These are phyloP conservation scores for Pleurotus pulmonarius DNA, from an alignment of 768 basidiomycete genomes.

Conservation along the genomic window DNA sequence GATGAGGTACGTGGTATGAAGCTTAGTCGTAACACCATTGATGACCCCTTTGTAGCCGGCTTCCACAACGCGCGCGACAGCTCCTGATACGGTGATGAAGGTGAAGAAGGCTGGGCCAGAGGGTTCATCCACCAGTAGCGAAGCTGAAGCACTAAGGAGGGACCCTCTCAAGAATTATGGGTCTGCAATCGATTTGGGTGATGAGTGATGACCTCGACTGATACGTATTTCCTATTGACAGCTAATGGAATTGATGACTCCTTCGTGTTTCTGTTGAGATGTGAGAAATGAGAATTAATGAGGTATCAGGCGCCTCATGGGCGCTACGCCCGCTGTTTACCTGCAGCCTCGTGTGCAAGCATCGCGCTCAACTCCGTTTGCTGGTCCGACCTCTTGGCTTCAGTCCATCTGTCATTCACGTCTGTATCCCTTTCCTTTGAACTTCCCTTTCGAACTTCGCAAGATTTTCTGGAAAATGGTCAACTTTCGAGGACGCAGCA, in stretches of 20 bases:
- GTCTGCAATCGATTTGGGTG: conserved; percentile 12
- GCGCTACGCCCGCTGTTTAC: too few species aligned
- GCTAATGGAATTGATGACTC: too few species aligned
- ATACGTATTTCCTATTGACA: too few species aligned
- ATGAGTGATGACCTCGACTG: conserved; percentile 3
- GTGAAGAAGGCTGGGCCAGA: conserved; percentile 46
- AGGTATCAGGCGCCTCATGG: not conserved
- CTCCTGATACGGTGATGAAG: conserved; percentile 65
- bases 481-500: not conserved
- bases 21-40: conserved; percentile 2
- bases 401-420: not conserved
- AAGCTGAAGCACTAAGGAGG: conserved; percentile 75
- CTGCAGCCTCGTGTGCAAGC: too few species aligned
- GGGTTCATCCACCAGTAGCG: conserved; percentile 44
- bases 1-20: conserved; percentile 52
- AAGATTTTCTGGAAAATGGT: not conserved
- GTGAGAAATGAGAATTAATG: too few species aligned
- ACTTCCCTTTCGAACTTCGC: not conserved
- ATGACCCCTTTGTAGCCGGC: conserved; percentile 16
- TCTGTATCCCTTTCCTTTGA: not conserved
- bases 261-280: too few species aligned
- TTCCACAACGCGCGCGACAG: conserved; percentile 27
- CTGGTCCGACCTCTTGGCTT: not conserved
- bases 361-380: not conserved
- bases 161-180: conserved; percentile 80